A percentile compares a stretch with the other conserved stretches of the same genome.
Conservation (phyloP, 2,329 filamentous ascomycete species). For the Incumbomyces delicatus region DNA sequence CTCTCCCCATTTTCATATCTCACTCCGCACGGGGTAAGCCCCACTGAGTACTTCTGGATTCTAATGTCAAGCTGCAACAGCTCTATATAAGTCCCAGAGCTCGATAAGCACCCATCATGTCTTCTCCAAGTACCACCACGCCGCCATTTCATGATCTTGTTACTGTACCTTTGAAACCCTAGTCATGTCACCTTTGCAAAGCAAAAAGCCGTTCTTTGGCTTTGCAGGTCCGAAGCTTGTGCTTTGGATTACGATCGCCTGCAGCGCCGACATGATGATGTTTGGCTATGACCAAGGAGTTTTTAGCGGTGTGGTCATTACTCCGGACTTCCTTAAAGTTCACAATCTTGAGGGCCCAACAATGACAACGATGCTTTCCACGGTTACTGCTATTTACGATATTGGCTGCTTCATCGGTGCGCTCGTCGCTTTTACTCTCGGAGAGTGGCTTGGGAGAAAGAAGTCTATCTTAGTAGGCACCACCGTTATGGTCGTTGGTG, state of each 20-base stretch:
- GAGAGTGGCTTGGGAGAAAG: constrained; percentile 29
- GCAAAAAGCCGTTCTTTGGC: constrained; percentile 40
- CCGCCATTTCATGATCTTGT: too few species aligned
- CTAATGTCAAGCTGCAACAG: too few species aligned
- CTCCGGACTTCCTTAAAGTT: constrained; percentile 41
- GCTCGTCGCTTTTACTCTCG: constrained; percentile 28
- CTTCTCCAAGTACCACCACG: too few species aligned
- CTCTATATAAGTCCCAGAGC: too few species aligned
- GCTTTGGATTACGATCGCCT: constrained; percentile 44
- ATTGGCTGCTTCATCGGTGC: constrained; percentile 32
- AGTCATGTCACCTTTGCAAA: background rate
- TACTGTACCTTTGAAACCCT: too few species aligned
- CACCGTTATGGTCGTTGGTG: constrained; percentile 38
- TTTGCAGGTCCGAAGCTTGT: constrained; percentile 45
- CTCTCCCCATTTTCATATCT: too few species aligned
- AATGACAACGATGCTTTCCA: constrained; percentile 22
- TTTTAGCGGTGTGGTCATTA: constrained; percentile 47
- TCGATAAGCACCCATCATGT: too few species aligned
- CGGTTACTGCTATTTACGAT: constrained; percentile 42
- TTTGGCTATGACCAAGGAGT: constrained; percentile 43
- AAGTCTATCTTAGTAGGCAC: constrained; percentile 48
- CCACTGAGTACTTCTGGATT: too few species aligned
- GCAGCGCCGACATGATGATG: constrained; percentile 41
- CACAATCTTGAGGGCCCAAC: constrained; percentile 35
- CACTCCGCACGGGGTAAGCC: too few species aligned